Evolutionary conservation across 805 yeast genomes (phyloP).

Genomic region (Saturnispora serradocipensis): DNA sequence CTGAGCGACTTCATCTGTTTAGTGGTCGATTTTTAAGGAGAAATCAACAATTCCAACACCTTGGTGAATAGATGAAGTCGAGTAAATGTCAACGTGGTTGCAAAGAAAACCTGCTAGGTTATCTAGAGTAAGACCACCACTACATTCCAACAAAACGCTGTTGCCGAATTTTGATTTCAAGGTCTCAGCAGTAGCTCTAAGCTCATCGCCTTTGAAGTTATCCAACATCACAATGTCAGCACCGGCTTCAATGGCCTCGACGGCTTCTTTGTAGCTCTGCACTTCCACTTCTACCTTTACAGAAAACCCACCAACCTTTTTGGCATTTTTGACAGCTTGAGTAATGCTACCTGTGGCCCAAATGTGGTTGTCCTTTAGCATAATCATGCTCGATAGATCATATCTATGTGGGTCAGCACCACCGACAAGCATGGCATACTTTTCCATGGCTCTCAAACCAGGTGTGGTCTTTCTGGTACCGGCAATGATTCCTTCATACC

Average conservation of each 20-base stretch:
- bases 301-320: slow-evolving; percentile 78
- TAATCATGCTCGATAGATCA: slow-evolving; percentile 87
- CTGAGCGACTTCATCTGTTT: not conserved
- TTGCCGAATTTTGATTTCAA: slow-evolving; percentile 51
- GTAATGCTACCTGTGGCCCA: slow-evolving; percentile 92
- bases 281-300: slow-evolving; percentile 90
- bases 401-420: slow-evolving; percentile 91
- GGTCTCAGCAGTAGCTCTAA: slow-evolving; percentile 54
- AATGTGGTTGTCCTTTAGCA: slow-evolving; percentile 91
- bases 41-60: slow-evolving; percentile 81
- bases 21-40: slow-evolving; percentile 55
- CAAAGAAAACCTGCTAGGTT: slow-evolving; percentile 61
- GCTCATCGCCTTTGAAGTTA: slow-evolving; percentile 62
- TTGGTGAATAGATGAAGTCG: slow-evolving; percentile 87
- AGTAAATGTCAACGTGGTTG: slow-evolving; percentile 78
- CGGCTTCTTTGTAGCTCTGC: slow-evolving; percentile 74
- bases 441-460: slow-evolving; percentile 79
- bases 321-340: slow-evolving; percentile 67
- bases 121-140: slow-evolving; percentile 75
- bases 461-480: slow-evolving; percentile 98
- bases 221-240: slow-evolving; percentile 95
- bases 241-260: slow-evolving; percentile 89
- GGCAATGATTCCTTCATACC: slow-evolving; percentile 79
- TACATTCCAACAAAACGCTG: slow-evolving; percentile 63
- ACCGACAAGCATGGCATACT: slow-evolving; percentile 91